Percentiles rank a stretch among this genome's conserved stretches.
Conservation (phyloP, 768 basidiomycete species). For the Xanthoconium purpureum region DNA sequence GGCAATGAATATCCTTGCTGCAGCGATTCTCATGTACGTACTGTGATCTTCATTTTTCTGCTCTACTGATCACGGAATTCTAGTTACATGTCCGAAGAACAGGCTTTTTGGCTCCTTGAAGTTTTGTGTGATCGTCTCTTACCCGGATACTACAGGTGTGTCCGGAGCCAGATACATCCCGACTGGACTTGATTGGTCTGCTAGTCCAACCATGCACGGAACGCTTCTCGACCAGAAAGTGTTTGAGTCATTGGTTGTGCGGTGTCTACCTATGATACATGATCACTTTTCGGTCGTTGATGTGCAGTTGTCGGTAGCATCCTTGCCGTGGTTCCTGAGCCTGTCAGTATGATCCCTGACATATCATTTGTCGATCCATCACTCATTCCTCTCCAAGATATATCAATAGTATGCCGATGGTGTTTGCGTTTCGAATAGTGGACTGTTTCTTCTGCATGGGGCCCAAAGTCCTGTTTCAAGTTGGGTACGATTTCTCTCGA, state of each 20-base stretch:
- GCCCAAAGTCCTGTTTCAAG: slow-evolving; percentile 97
- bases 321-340: slow-evolving; percentile 97
- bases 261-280: slow-evolving; percentile 88
- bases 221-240: slow-evolving; percentile 98
- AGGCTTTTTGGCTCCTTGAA: slow-evolving; percentile 95
- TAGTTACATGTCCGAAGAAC: slow-evolving; percentile 99
- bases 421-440: slow-evolving; percentile 96
- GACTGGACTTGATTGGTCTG: slow-evolving; percentile 3
- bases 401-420: slow-evolving; percentile 94
- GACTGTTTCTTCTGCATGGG: slow-evolving; percentile 99
- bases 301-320: slow-evolving; percentile 95
- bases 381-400: slow-evolving; percentile 39
- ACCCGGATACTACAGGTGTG: slow-evolving; percentile 95
- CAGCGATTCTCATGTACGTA: slow-evolving; percentile 86
- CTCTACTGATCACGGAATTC: slow-evolving; percentile 7
- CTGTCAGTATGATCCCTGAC: slow-evolving; percentile 56
- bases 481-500: slow-evolving; percentile 57
- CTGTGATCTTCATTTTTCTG: background rate
- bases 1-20: slow-evolving; percentile 98
- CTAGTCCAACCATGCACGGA: slow-evolving; percentile 95
- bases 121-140: slow-evolving; percentile 92
- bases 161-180: background rate
- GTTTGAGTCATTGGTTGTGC: slow-evolving; percentile 89
- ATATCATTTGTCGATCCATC: background rate
- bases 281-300: slow-evolving; percentile 90